phyloP scores from a whole-genome alignment of 352 stramenopile genomes.

The Saprolegnia parasitica region DNA sequence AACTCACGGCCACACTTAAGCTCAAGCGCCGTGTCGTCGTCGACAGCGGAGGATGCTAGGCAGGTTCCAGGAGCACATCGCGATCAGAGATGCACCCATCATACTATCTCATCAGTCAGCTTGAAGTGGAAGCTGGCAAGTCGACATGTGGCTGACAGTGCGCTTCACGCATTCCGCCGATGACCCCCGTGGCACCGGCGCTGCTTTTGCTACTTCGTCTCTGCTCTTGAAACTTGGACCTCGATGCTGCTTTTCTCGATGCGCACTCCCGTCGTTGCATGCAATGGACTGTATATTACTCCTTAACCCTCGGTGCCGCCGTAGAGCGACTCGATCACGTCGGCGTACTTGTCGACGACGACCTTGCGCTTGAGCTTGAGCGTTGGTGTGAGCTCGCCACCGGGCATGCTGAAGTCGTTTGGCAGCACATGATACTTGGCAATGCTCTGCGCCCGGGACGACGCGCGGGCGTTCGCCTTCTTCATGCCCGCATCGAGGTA shows the following conservation, averaged over 20 bases:
- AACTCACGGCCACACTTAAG: constrained; percentile 96
- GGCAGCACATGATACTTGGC: constrained; percentile 77
- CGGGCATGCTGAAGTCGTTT: constrained; percentile 79
- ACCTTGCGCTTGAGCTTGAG: constrained; percentile 92
- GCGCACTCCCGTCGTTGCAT: too few relatives aligned
- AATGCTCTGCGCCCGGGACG: constrained; percentile 51
- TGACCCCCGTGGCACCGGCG: too few relatives aligned
- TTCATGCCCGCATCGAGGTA: constrained; percentile 75
- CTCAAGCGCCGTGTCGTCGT: constrained; percentile 90
- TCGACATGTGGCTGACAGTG: too few relatives aligned
- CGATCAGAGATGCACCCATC: too few relatives aligned
- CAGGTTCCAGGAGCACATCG: too few relatives aligned
- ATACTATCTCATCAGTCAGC: not conserved
- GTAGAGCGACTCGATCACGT: constrained; percentile 87
- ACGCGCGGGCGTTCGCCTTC: constrained; percentile 50
- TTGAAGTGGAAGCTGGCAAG: not conserved
- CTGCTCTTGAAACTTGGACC: too few relatives aligned
- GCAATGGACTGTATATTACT: too few relatives aligned
- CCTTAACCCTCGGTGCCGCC: constrained; percentile 5
- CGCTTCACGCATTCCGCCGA: too few relatives aligned
- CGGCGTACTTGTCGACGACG: constrained; percentile 81
- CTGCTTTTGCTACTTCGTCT: too few relatives aligned
- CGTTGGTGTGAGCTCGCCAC: constrained; percentile 89
- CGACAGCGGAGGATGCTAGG: too few relatives aligned
- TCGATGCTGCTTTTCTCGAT: too few relatives aligned